Conservation (phyloP, 257 asterid genomes). For the Lavandula angustifolia region DNA sequence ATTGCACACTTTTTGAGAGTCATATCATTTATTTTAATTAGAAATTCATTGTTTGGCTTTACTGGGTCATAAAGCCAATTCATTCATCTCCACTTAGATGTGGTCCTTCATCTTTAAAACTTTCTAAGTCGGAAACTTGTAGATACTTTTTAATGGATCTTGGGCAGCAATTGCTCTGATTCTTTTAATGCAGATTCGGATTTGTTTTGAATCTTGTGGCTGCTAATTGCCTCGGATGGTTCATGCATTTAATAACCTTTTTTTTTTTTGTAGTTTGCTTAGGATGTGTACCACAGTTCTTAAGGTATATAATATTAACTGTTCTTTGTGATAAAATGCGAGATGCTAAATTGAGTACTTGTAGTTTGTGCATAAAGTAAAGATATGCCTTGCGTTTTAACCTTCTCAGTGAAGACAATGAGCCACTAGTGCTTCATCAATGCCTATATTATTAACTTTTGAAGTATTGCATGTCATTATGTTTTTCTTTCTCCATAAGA, state of each 20-base stretch:
- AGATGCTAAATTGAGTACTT: slow-evolving; percentile 7
- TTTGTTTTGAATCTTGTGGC: slow-evolving; percentile 7
- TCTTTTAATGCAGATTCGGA: slow-evolving; percentile 7
- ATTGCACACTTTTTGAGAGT: slow-evolving; percentile 28
- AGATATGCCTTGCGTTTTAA: slow-evolving; percentile 3
- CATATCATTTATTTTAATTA: slow-evolving; percentile 25
- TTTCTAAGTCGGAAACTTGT: slow-evolving; percentile 6
- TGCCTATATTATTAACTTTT: neutral
- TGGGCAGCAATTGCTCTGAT: slow-evolving; percentile 7
- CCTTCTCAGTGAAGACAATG: slow-evolving; percentile 20
- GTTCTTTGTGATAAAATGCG: slow-evolving; percentile 2
- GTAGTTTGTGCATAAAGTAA: neutral
- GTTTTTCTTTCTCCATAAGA: slow-evolving; percentile 6
- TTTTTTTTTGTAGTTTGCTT: neutral
- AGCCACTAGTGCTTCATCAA: slow-evolving; percentile 12
- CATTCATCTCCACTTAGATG: slow-evolving; percentile 22
- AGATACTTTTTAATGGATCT: neutral
- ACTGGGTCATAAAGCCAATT: slow-evolving; percentile 25
- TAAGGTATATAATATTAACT: slow-evolving; percentile 1
- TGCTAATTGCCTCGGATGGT: slow-evolving; percentile 16
- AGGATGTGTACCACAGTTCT: slow-evolving; percentile 18
- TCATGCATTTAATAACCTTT: neutral
- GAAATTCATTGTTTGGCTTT: slow-evolving; percentile 30
- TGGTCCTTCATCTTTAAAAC: slow-evolving; percentile 22
- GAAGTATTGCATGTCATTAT: neutral